Evolutionary conservation across 352 stramenopile species (phyloP).

Genomic region (Phytophthora pisi): DNA sequence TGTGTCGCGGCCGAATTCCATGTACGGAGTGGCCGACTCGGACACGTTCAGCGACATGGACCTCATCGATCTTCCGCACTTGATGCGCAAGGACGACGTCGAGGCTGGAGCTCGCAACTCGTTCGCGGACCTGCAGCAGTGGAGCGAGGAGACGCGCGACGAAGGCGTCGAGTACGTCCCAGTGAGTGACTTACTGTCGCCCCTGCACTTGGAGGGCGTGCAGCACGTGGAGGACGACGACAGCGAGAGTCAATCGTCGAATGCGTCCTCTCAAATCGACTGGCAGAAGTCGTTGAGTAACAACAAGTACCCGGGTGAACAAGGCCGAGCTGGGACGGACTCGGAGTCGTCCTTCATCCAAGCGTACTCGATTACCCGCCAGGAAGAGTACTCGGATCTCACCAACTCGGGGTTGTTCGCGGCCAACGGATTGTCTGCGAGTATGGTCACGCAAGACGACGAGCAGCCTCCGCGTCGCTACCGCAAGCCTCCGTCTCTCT

Average conservation of each 20-base stretch:
- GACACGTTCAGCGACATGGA: constrained; percentile 84
- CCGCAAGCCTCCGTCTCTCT: constrained; percentile 46
- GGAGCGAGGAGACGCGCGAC: constrained; percentile 25
- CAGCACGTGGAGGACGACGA: constrained; percentile 37
- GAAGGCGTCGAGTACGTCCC: constrained; percentile 25
- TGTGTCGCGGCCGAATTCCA: constrained; percentile 49
- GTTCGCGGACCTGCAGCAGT: constrained; percentile 51
- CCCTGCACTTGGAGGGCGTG: constrained; percentile 31
- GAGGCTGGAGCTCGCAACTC: constrained; percentile 35
- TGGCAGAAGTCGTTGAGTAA: constrained; percentile 25
- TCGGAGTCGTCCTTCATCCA: constrained; percentile 31
- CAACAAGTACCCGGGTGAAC: constrained; percentile 4
- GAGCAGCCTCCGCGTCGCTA: constrained; percentile 34
- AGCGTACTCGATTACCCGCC: constrained; percentile 25
- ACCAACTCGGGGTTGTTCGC: constrained; percentile 34
- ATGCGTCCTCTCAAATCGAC: constrained; percentile 40
- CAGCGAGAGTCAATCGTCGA: constrained; percentile 43
- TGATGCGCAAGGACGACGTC: constrained; percentile 69
- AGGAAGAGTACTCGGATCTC: constrained; percentile 36
- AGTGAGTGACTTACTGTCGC: constrained; percentile 36
- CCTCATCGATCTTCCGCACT: constrained; percentile 67
- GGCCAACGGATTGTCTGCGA: constrained; percentile 28
- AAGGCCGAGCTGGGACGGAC: constrained; percentile 12
- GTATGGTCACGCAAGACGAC: constrained; percentile 31
- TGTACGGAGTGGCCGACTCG: constrained; percentile 59